These are phyloP conservation scores for Pythium diclinum DNA, from an alignment of 352 stramenopile species.

Conservation along the genomic window DNA sequence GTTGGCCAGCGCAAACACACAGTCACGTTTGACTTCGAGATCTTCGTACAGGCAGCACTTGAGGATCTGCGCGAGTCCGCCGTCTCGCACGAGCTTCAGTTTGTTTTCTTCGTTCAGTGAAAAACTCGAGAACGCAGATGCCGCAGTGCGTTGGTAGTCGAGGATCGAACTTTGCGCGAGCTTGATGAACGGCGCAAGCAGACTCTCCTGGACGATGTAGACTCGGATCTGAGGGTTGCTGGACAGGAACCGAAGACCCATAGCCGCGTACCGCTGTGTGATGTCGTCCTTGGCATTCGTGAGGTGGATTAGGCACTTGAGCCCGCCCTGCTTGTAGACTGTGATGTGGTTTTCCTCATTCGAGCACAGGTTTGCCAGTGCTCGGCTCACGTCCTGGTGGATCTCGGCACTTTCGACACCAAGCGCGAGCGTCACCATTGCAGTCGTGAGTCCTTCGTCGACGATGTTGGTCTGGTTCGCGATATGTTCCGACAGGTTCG, in stretches of 20 bases:
- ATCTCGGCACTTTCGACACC: slow-evolving; percentile 88
- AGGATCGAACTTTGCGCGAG: slow-evolving; percentile 90
- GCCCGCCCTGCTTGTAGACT: slow-evolving; percentile 91
- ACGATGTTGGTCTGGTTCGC: slow-evolving; percentile 91
- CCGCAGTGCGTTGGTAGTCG: slow-evolving; percentile 91
- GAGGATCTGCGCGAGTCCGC: slow-evolving; percentile 88
- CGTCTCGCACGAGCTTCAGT: slow-evolving; percentile 91
- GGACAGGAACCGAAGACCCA: slow-evolving; percentile 93
- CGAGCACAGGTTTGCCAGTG: slow-evolving; percentile 91
- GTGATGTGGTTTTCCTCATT: slow-evolving; percentile 94
- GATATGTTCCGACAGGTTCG: slow-evolving; percentile 92
- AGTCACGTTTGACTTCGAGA: slow-evolving; percentile 90
- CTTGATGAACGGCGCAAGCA: slow-evolving; percentile 89
- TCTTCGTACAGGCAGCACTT: slow-evolving; percentile 89
- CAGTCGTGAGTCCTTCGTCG: slow-evolving; percentile 83
- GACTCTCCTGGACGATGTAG: slow-evolving; percentile 88
- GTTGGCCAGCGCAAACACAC: slow-evolving; percentile 94
- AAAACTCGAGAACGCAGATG: slow-evolving; percentile 90
- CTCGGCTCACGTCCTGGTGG: slow-evolving; percentile 90
- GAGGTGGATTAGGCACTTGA: slow-evolving; percentile 89
- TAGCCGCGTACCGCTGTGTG: slow-evolving; percentile 93
- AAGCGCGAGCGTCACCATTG: slow-evolving; percentile 75
- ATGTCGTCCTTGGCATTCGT: slow-evolving; percentile 88
- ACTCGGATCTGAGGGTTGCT: slow-evolving; percentile 93
- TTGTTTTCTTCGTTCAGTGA: slow-evolving; percentile 93